phyloP scores from a whole-genome alignment of 805 yeast genomes.

The Komagataella mondaviorum region DNA sequence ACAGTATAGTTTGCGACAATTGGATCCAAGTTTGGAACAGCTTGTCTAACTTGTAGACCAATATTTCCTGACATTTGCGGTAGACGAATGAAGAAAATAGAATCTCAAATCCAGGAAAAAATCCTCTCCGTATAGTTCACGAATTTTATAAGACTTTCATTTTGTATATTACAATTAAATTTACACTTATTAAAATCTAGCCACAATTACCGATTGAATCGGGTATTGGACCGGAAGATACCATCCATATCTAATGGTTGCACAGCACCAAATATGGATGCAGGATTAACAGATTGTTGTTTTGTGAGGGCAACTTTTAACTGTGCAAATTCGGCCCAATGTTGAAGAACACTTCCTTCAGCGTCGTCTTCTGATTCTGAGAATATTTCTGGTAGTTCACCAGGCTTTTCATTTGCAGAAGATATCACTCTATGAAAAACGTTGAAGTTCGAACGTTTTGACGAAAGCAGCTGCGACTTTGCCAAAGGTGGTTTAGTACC shows the following conservation, averaged over 20 bases:
- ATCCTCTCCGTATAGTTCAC: neutral
- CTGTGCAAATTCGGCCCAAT: slow-evolving; percentile 55
- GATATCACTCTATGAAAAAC: neutral
- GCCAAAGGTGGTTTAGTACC: neutral
- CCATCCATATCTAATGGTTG: slow-evolving; percentile 59
- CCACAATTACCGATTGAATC: neutral
- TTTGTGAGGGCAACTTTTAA: slow-evolving; percentile 27
- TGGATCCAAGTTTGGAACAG: slow-evolving; percentile 77
- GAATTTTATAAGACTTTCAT: neutral
- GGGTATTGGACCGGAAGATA: slow-evolving; percentile 25
- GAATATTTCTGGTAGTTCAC: slow-evolving; percentile 28
- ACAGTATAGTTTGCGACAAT: slow-evolving; percentile 82
- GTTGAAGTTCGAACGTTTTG: neutral
- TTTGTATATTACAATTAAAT: neutral
- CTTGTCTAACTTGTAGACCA: slow-evolving; percentile 58
- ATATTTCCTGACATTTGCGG: slow-evolving; percentile 16
- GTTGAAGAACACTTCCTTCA: slow-evolving; percentile 30
- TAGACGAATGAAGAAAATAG: too few species aligned
- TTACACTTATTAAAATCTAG: neutral
- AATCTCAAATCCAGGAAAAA: neutral
- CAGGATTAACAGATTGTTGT: slow-evolving; percentile 49
- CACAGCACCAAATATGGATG: slow-evolving; percentile 59
- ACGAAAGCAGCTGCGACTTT: neutral
- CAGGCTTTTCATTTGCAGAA: neutral
- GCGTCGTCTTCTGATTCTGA: slow-evolving; percentile 45